phyloP scores from a whole-genome alignment of 768 basidiomycete species.

The Suillus fuscotomentosus region DNA sequence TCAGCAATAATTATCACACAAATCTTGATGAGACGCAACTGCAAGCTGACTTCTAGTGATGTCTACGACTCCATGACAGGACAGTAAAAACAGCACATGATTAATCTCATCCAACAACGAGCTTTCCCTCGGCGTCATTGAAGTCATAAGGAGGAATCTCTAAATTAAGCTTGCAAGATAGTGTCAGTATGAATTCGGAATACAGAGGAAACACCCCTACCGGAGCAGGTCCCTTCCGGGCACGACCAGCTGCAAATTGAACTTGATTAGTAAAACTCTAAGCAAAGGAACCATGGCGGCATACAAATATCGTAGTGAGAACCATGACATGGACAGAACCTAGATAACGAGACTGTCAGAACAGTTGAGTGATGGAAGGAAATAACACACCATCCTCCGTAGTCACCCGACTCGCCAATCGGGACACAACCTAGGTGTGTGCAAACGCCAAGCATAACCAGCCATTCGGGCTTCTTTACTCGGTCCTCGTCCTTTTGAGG shows the following conservation, averaged over 20 bases:
- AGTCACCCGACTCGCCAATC: slow-evolving; percentile 96
- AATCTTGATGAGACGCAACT: not conserved
- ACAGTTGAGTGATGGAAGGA: not conserved
- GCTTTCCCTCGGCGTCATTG: slow-evolving; percentile 83
- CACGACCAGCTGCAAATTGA: slow-evolving; percentile 71
- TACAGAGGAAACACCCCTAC: slow-evolving; percentile 42
- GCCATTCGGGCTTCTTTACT: slow-evolving; percentile 95
- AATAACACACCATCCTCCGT: slow-evolving; percentile 86
- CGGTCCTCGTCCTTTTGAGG: slow-evolving; percentile 89
- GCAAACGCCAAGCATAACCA: slow-evolving; percentile 90
- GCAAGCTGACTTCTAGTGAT: slow-evolving; percentile 20
- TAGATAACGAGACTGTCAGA: slow-evolving; percentile 21
- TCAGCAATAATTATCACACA: not conserved
- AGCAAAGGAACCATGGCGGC: slow-evolving; percentile 26
- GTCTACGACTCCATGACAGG: slow-evolving; percentile 19
- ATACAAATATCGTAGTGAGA: slow-evolving; percentile 96
- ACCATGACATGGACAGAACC: slow-evolving; percentile 99
- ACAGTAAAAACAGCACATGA: slow-evolving; percentile 10
- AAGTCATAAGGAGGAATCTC: slow-evolving; percentile 90
- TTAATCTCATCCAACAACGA: slow-evolving; percentile 71
- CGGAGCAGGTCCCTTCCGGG: slow-evolving; percentile 95
- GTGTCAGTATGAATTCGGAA: slow-evolving; percentile 9
- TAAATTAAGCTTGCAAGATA: slow-evolving; percentile 70
- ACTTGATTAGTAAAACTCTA: slow-evolving; percentile 13
- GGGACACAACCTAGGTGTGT: slow-evolving; percentile 99